phyloP scores from a whole-genome alignment of 129 eudicot species.

The Cynara cardunculus region DNA sequence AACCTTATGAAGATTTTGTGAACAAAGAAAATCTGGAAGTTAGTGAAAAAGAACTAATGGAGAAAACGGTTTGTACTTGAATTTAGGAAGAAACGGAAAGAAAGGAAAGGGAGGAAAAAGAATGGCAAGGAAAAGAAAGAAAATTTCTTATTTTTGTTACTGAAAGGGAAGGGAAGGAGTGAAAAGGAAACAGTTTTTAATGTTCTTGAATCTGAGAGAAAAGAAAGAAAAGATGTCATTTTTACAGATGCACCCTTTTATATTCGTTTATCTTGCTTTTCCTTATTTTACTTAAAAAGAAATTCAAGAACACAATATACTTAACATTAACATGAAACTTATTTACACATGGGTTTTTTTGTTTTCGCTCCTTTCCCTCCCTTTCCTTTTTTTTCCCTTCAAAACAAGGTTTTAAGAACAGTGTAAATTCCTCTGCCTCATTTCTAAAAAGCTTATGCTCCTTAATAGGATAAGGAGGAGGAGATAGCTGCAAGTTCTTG shows the following conservation, averaged over 20 bases:
- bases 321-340: not conserved
- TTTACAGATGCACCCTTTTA: not conserved
- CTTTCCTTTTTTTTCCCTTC: not conserved
- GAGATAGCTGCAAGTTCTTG: conserved; percentile 44
- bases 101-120: not conserved
- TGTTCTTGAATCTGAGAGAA: not conserved
- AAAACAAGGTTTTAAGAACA: not conserved
- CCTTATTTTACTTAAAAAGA: no score
- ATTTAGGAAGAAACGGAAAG: not conserved
- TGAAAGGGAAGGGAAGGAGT: not conserved
- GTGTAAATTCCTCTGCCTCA: not conserved
- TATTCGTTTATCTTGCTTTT: not conserved
- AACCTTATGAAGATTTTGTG: conserved; percentile 49
- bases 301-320: not conserved
- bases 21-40: conserved; percentile 37
- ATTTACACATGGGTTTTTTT: not conserved
- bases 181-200: not conserved
- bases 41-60: conserved; percentile 26
- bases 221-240: not conserved
- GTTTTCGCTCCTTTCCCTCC: not conserved
- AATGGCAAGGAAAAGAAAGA: not conserved
- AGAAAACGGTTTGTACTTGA: conserved; percentile 38
- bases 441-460: not conserved
- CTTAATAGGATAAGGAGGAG: conserved; percentile 41
- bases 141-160: not conserved